A percentile compares a stretch with the other conserved stretches of the same genome.
These are phyloP conservation scores for Pseudonectria buxi DNA, from an alignment of 2,329 filamentous ascomycete genomes.

Conservation along the genomic window DNA sequence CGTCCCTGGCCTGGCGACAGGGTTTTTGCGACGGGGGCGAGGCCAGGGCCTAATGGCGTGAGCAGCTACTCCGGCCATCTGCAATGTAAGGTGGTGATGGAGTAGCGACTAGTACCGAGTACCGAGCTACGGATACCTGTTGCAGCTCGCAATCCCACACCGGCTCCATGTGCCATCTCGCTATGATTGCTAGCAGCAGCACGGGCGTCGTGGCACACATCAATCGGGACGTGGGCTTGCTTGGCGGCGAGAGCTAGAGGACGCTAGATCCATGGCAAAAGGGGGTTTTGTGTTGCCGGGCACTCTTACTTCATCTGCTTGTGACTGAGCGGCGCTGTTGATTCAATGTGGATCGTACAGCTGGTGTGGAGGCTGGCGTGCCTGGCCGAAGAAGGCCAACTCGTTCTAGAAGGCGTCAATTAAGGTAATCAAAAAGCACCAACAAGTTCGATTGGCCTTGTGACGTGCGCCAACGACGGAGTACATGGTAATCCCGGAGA, in stretches of 20 bases:
- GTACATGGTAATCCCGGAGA: too few species aligned
- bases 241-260: conserved; percentile 11
- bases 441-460: not conserved
- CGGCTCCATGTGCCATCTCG: too few species aligned
- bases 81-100: too few species aligned
- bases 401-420: conserved; percentile 20
- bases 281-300: conserved; percentile 1
- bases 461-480: not conserved
- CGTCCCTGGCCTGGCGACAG: too few species aligned
- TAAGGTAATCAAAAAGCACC: conserved; percentile 3
- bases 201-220: too few species aligned
- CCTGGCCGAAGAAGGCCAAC: conserved; percentile 12
- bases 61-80: too few species aligned
- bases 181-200: too few species aligned
- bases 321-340: conserved; percentile 1
- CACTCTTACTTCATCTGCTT: not conserved
- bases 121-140: too few species aligned
- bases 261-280: conserved; percentile 9
- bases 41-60: too few species aligned
- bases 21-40: too few species aligned
- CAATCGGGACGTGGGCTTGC: conserved; percentile 3
- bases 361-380: conserved; percentile 10
- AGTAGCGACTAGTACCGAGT: too few species aligned
- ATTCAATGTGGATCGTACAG: conserved; percentile 6
- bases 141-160: too few species aligned